These are phyloP conservation scores for Luzula sylvatica DNA, from an alignment of 176 grass and related monocot species.

Conservation along the genomic window DNA sequence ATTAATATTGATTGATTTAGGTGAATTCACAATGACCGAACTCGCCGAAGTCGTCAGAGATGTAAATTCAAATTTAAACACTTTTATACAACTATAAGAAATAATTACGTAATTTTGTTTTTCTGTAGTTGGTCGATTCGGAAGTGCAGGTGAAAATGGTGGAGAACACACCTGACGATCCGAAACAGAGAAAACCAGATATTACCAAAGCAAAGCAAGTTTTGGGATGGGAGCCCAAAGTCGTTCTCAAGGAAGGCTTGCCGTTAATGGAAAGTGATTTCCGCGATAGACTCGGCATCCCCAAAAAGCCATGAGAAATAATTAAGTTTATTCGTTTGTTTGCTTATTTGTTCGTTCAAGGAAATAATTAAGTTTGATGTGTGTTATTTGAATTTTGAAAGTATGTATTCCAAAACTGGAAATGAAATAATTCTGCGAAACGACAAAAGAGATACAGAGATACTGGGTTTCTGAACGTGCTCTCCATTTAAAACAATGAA, in stretches of 20 bases:
- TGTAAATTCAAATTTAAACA: background rate
- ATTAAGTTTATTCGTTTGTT: too few species aligned
- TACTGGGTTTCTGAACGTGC: too few species aligned
- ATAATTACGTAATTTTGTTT: constrained; percentile 23
- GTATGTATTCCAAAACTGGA: too few species aligned
- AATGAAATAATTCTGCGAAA: too few species aligned
- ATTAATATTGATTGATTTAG: constrained; percentile 1
- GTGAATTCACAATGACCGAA: constrained; percentile 92
- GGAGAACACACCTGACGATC: constrained; percentile 76
- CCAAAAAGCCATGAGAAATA: background rate
- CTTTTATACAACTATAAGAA: background rate
- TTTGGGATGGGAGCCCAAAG: constrained; percentile 71
- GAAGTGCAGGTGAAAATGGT: constrained; percentile 41
- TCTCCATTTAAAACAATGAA: too few species aligned
- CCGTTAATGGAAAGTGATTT: constrained; percentile 76
- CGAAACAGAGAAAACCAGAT: constrained; percentile 79
- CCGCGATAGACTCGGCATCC: constrained; percentile 37
- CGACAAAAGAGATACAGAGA: too few species aligned
- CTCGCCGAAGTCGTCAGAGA: constrained; percentile 55
- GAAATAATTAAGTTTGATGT: too few species aligned
- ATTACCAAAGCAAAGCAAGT: constrained; percentile 74
- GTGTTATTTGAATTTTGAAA: too few species aligned
- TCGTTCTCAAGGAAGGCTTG: constrained; percentile 65
- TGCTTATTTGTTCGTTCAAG: too few species aligned
- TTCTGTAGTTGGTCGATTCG: constrained; percentile 67